phyloP scores from a whole-genome alignment of 768 basidiomycete genomes.

The Termitomyces sp. region DNA sequence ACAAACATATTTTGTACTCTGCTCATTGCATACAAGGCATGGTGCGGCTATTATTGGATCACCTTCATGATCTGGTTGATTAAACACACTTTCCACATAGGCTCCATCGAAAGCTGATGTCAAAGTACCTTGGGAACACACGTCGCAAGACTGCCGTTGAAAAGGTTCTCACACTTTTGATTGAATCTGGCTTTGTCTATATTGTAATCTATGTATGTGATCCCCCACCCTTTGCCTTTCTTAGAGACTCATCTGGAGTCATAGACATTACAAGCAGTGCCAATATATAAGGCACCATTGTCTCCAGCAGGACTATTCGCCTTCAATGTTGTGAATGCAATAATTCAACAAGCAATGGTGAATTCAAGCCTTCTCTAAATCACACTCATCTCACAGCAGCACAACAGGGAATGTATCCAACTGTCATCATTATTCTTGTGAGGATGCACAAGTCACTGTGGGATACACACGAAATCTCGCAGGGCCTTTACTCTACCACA shows the following conservation, averaged over 20 bases:
- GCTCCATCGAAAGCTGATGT: constrained; percentile 26
- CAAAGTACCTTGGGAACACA: constrained; percentile 23
- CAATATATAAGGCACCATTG: constrained; percentile 27
- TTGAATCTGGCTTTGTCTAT: constrained; percentile 29
- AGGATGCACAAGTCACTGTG: constrained; percentile 28
- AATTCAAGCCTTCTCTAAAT: not conserved
- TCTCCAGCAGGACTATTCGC: constrained; percentile 21
- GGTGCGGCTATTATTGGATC: constrained; percentile 12
- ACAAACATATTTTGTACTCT: constrained; percentile 29
- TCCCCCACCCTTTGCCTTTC: not conserved
- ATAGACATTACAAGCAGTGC: constrained; percentile 29
- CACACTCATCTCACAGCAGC: not conserved
- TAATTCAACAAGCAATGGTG: constrained; percentile 24
- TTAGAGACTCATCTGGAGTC: not conserved
- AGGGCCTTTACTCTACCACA: constrained; percentile 4
- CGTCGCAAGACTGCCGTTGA: constrained; percentile 26
- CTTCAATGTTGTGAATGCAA: constrained; percentile 27
- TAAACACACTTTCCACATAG: constrained; percentile 6
- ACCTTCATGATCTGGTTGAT: not conserved
- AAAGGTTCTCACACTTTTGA: constrained; percentile 25
- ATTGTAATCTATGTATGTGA: constrained; percentile 26
- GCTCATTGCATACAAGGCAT: constrained; percentile 28
- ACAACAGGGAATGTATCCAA: constrained; percentile 29
- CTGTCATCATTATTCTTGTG: constrained; percentile 28
- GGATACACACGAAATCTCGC: constrained; percentile 22